Base-by-base conservation (phyloP, 1,284 basidiomycete genomes). In the Tilletia setariae region DNA sequence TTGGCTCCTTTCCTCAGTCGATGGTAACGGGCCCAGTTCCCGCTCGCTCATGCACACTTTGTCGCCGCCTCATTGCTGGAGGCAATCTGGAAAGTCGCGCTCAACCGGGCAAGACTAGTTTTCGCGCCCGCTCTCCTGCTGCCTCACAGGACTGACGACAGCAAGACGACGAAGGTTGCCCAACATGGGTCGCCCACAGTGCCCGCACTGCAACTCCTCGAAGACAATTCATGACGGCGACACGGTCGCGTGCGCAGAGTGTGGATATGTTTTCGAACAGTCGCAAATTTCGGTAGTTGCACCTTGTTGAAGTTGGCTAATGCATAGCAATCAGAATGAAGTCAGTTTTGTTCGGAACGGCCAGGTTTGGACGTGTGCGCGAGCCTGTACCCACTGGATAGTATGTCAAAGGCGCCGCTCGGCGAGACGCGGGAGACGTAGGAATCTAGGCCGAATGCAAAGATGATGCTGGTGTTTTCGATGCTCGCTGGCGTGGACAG, bases 231-330 rank as follows among this genome's bases (percentile, higher is more conserved):
- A 73, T 66, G 73, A 74, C 43, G 73, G 78, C 68, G 76, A 75
- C 61, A 73, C 76, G 65, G 75, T 73, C 13, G 74, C 76, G 40
- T 82, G 80, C 70, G 73, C 71, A 49, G 75, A 74, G 65, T 83
- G 82, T 69, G 82, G 82, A 70, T 72, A 79, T 71, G 93, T 98
- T 19, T 87, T 96, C 15, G 94, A 97, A 83, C 92, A 97, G 84
- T 94, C 93, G 79, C 89, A 91, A 8, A 95, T 98, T n/a, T n/a
- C 70, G 96, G 87, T 35, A 98, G 86, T 83, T 98, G 95, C 0
- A 85, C 85, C 85, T 98, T 97, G 85, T 98, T 98, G 84, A 98
- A 98, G 13, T 66, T 70, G 8, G 73, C 72, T 40, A 40, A 7
- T n/a, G n/a, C n/a, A 23, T 42, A 28, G 28, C 2, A 25, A 28